Percentiles rank a stretch among this genome's conserved stretches.
These are phyloP conservation scores for Xylaria sp. DNA, from an alignment of 2,329 filamentous ascomycete species.

Conservation along the genomic window DNA sequence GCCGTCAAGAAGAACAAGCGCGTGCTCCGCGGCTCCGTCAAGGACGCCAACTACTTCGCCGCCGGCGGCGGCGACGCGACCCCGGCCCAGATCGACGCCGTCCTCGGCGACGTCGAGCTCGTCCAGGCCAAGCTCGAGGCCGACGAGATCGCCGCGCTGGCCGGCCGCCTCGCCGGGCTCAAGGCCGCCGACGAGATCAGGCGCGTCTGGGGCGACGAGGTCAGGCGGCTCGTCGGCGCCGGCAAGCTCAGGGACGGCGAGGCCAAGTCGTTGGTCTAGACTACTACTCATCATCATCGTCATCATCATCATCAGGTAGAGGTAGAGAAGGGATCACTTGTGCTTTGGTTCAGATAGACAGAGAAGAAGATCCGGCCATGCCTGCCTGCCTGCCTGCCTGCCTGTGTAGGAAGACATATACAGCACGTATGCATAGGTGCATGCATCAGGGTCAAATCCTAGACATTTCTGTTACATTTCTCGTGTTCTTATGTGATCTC, in stretches of 20 bases:
- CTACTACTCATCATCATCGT: too few relatives aligned
- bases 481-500: too few relatives aligned
- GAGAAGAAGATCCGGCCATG: too few relatives aligned
- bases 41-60: slow-evolving; percentile 97
- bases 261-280: slow-evolving; percentile 60
- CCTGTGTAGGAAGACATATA: too few relatives aligned
- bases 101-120: slow-evolving; percentile 82
- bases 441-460: too few relatives aligned
- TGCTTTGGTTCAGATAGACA: too few relatives aligned
- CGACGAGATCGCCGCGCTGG: slow-evolving; percentile 85
- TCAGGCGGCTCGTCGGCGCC: slow-evolving; percentile 73
- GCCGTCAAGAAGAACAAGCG: slow-evolving; percentile 99
- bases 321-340: too few relatives aligned
- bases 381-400: too few relatives aligned
- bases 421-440: too few relatives aligned
- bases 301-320: too few relatives aligned
- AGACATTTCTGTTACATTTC: too few relatives aligned
- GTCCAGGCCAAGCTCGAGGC: slow-evolving; percentile 86
- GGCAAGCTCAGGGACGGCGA: slow-evolving; percentile 89
- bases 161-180: slow-evolving; percentile 75
- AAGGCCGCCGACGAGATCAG: slow-evolving; percentile 86
- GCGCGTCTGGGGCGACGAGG: slow-evolving; percentile 76
- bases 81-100: slow-evolving; percentile 77
- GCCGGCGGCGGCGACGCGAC: slow-evolving; percentile 66
- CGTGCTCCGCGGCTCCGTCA: slow-evolving; percentile 88